Base-by-base conservation (phyloP, 2,329 filamentous ascomycete species). In the Colletotrichum spinosum region DNA sequence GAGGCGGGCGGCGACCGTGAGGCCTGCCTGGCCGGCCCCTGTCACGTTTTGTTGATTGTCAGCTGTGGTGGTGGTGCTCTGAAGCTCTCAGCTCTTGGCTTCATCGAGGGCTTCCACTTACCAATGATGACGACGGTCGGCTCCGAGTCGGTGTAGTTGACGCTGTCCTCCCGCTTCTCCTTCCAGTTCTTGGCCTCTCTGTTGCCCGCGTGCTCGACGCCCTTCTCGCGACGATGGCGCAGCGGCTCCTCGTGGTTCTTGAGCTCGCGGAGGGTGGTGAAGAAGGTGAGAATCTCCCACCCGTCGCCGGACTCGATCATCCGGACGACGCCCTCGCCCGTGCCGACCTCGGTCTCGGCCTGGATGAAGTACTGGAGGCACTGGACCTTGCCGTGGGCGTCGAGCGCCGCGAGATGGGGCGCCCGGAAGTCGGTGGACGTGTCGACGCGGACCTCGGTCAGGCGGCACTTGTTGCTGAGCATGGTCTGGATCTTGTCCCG, bases 201-300 rank as follows among this genome's bases (percentile, higher is more conserved):
- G 56, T 82, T 79, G 5, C 77, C 81, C 0, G 86, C 87, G 70
- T 86, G 84, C 41, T 80, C 75, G 10, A 80, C 84, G 0, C 87
- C 88, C 46, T 78, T 76, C 0, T 84, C 80, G 53, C 88, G 78
- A 9, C 77, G 78, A 1, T 69, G 70, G 2, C 79, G 76, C 1
- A 78, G 66, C 0, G 70, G 69, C 71, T 88, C 84, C 55, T 85
- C 82, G 52, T 80, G 74, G 0, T 81, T 83, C 5, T 77, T 82
- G 8, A 90, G 67, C 51, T 82, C 79, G 8, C 78, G 71, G 12
- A 90, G 72, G 0, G 78, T 76, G 0, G 87, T 89, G 69, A 83
- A 89, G 0, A 90, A 71, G 4, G 84, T 87, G 68, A 84, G 87
- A 1, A 84, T 82, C 70, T 86, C 86, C 85, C 86, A 89, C 4